Evolutionary conservation across 2,329 filamentous ascomycete species (phyloP), one percentile per base, ranked within the genome.

Genomic region (Pseudogymnoascus destructans): DNA sequence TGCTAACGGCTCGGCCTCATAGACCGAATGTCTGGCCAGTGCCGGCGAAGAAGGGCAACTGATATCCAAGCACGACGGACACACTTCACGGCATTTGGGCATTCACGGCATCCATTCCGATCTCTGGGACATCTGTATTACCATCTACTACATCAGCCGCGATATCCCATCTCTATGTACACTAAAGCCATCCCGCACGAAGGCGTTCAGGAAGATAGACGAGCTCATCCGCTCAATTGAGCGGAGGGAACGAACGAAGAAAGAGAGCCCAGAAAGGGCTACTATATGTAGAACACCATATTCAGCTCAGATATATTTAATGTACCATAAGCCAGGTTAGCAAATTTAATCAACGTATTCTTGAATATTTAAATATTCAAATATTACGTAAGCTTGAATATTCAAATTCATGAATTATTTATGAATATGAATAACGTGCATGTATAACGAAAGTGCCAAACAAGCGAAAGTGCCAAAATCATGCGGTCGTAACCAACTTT

Each of bases 131-230:
- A 25, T 25, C 7, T 49, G 40, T 49, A 49, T 27, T 49, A 49
- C 8, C 40, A 49, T 27, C 40, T 49, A 49, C 40, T 49, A 49
- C 40, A 27, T 49, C 40, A 49, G 40, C 21, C 13, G 40, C 40
- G 21, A 49, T 49, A 49, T 49, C 40, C 21, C 40, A 49, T 49
- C 40, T 49, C 40, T 49, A 49, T 49, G 40, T 49, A 49, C 40
- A 49, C 9, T 15, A 49, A 25, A 25, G 40, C 40, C 21, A 49
- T 15, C 13, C 40, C 40, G 21, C 40, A 49, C 40, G 13, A 21
- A 49, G 40, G 40, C 40, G 40, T 49, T 49, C n/a, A 27, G 40
- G 21, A 4, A 27, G 40, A 49, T 23, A 27, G 21, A n/a, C 13
- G 40, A 10, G 21, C 11, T 27, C 40, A 49, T 15, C 40, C 40